Percentiles rank a stretch among this genome's conserved stretches.
These are phyloP conservation scores for Chenopodium album DNA, from an alignment of 148 eudicot species.

Conservation along the genomic window DNA sequence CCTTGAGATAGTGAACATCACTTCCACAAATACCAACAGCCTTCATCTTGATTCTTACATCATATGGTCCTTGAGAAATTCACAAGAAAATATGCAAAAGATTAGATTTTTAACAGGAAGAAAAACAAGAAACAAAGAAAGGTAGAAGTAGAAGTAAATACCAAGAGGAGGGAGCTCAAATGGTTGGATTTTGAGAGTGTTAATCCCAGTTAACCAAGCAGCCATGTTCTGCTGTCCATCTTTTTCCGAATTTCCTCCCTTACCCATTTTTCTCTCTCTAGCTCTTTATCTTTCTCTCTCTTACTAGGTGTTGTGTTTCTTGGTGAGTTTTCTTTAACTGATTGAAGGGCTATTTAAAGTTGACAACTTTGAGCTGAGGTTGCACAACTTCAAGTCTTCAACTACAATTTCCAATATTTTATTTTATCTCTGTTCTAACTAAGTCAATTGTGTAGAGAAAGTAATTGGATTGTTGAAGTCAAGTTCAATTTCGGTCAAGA, in stretches of 20 bases:
- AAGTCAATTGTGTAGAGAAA: too few species aligned
- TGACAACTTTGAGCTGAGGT: conserved; percentile 1
- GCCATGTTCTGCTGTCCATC: conserved; percentile 81
- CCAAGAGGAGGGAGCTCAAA: conserved; percentile 89
- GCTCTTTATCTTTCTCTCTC: neutral
- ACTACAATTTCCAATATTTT: neutral
- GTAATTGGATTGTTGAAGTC: too few species aligned
- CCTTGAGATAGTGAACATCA: conserved; percentile 98
- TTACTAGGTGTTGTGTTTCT: neutral
- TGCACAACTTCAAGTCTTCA: too few species aligned
- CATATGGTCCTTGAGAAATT: conserved; percentile 57
- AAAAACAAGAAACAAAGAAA: neutral
- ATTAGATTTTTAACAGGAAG: neutral
- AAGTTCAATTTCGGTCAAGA: too few species aligned
- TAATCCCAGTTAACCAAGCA: conserved; percentile 83
- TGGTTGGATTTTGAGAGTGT: conserved; percentile 83
- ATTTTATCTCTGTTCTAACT: neutral
- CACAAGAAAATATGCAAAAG: neutral
- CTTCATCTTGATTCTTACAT: conserved; percentile 88
- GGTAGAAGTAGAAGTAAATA: conserved; percentile 17
- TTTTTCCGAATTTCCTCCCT: conserved; percentile 55
- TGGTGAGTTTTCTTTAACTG: too few species aligned
- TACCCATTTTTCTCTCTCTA: conserved; percentile 44
- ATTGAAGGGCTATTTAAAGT: neutral
- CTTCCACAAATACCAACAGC: conserved; percentile 99